A percentile compares a stretch with the other conserved stretches of the same genome.
These are phyloP conservation scores for Ustilago curta DNA, from an alignment of 1,284 basidiomycete genomes.

Conservation along the genomic window DNA sequence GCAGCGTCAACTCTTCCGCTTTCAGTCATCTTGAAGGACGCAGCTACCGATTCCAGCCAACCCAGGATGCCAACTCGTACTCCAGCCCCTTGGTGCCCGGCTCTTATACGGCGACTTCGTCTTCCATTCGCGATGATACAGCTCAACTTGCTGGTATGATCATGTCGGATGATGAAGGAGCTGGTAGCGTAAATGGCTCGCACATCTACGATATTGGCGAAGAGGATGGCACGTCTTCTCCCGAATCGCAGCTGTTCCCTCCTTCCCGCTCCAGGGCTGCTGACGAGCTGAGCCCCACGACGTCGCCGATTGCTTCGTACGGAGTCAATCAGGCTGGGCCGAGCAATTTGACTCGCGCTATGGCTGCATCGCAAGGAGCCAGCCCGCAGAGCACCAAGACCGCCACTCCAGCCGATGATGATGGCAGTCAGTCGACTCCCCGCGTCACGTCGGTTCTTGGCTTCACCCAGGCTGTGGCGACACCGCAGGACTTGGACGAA, in stretches of 20 bases:
- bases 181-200: constrained; percentile 31
- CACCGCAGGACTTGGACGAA: constrained; percentile 14
- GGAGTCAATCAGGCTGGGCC: constrained; percentile 43
- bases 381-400: constrained; percentile 41
- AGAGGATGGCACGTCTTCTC: constrained; percentile 28
- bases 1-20: constrained; percentile 46
- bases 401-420: constrained; percentile 22
- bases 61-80: constrained; percentile 29
- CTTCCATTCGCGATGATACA: constrained; percentile 62
- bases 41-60: constrained; percentile 55
- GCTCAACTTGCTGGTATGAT: constrained; percentile 65
- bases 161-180: constrained; percentile 55
- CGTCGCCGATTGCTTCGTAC: constrained; percentile 33
- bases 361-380: constrained; percentile 30
- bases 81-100: constrained; percentile 39
- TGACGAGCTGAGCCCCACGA: constrained; percentile 31
- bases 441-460: constrained; percentile 35
- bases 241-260: constrained; percentile 33
- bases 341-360: constrained; percentile 47
- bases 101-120: constrained; percentile 63
- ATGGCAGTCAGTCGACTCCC: constrained; percentile 42
- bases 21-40: constrained; percentile 64
- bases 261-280: constrained; percentile 10
- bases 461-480: constrained; percentile 29
- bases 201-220: constrained; percentile 50